Evolutionary conservation across 108 stramenopile genomes (phyloP), one percentile per base, ranked within the genome.

Genomic region (Epithemia pelagica): DNA sequence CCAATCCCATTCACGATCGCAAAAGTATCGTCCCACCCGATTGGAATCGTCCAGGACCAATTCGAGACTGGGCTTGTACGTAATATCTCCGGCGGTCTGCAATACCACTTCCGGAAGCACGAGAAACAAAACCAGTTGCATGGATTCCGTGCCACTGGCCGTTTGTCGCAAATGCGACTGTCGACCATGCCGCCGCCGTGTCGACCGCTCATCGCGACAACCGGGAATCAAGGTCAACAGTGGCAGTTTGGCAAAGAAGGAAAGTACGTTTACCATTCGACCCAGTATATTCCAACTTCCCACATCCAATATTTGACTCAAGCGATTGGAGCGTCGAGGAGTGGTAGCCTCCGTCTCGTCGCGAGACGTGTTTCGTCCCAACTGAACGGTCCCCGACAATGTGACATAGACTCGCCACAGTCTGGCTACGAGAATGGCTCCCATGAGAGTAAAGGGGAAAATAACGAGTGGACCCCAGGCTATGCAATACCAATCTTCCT

Each of bases 341-440:
- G 10, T 5, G 10, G 15, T 10, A 15, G 15, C 10, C 10, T 46
- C 37, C 10, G 37, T 5, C 5, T 46, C 15, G 5, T 5, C 5
- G 5, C 10, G 10, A 10, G 10, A 10, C 5, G 37, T 46, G 37
- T 46, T 46, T 5, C 59, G 59, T 5, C 74, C 74, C 1, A 75
- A 15, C 0, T 54, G 33, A 31, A 52, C 20, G 2, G 63, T 68
- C 32, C 15, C 32, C 55, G 62, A 63, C 23, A 75, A 30, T 5
- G 70, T 71, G 15, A 37, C 26, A 30, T 71, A 76, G 2, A 69
- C 65, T 8, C 75, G 57, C 69, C 69, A 76, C 25, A 71, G 25
- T 54, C 75, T 63, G 5, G 69, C 75, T 0, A 70, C 69, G 51
- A 76, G 28, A 55, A 71, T 70, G 23, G 64, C 30, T 33, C 55